A percentile compares a stretch with the other conserved stretches of the same genome.
Conservation (phyloP, 2,329 filamentous ascomycete genomes). For the Fusarium floridanum region DNA sequence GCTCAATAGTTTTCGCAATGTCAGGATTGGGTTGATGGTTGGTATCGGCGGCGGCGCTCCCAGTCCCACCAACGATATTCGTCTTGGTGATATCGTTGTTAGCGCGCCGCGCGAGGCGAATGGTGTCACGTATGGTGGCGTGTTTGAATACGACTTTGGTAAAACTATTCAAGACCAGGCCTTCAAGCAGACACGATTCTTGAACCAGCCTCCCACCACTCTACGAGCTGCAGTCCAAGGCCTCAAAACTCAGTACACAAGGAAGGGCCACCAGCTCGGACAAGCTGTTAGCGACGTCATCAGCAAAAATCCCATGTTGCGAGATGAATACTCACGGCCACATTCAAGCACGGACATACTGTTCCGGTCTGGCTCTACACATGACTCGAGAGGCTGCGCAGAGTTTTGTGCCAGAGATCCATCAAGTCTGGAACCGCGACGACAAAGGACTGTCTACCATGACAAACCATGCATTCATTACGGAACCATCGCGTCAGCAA, state of each 20-base stretch:
- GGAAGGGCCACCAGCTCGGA: background rate
- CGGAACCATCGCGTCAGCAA: background rate
- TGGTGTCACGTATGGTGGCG: background rate
- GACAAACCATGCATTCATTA: background rate
- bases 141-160: background rate
- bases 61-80: background rate
- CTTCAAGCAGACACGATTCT: background rate
- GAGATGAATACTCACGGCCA: background rate
- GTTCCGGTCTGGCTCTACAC: background rate
- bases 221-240: background rate
- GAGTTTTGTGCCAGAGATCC: background rate
- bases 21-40: background rate
- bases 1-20: background rate
- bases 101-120: background rate
- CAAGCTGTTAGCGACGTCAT: background rate
- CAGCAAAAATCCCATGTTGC: background rate
- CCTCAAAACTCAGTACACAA: background rate
- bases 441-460: background rate
- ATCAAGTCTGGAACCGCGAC: background rate
- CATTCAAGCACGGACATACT: background rate
- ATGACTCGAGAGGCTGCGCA: background rate
- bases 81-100: background rate
- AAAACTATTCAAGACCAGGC: background rate
- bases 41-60: background rate
- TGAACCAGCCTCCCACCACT: background rate